phyloP scores from a whole-genome alignment of 1,139 yeast species.

The Wickerhamomyces sp. region DNA sequence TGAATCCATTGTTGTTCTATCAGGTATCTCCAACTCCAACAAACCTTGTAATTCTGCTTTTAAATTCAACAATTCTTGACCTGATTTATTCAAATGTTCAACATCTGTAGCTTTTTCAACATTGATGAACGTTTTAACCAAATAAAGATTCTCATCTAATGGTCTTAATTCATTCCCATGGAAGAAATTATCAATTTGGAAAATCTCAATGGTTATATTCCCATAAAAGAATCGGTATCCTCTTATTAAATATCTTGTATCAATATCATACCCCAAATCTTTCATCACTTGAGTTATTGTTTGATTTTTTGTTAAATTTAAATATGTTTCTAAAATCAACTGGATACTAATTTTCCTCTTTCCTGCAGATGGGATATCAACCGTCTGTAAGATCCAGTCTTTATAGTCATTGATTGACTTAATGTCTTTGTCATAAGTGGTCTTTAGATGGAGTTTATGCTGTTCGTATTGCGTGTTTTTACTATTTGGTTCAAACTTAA shows the following conservation, averaged over 20 bases:
- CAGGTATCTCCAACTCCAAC: constrained; percentile 67
- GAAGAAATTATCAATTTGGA: constrained; percentile 32
- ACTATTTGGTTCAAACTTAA: constrained; percentile 24
- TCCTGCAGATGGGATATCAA: constrained; percentile 88
- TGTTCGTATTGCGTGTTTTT: constrained; percentile 23
- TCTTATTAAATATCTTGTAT: constrained; percentile 60
- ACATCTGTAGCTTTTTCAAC: constrained; percentile 72
- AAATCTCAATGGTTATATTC: constrained; percentile 57
- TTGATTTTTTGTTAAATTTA: constrained; percentile 32
- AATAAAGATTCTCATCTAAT: constrained; percentile 29
- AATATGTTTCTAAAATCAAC: constrained; percentile 62
- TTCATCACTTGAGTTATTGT: constrained; percentile 40
- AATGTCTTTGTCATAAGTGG: constrained; percentile 2
- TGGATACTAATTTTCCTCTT: constrained; percentile 63
- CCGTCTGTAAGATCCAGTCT: constrained; percentile 62
- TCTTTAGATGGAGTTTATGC: constrained; percentile 17
- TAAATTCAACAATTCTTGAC: constrained; percentile 53
- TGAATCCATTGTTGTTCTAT: constrained; percentile 76
- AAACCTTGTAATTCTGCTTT: constrained; percentile 65
- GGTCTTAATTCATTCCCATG: constrained; percentile 18
- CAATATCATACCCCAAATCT: constrained; percentile 67
- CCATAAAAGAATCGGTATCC: constrained; percentile 66
- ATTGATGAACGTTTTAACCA: constrained; percentile 64
- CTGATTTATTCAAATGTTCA: constrained; percentile 63
- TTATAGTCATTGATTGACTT: constrained; percentile 15